Conservation (phyloP, 1,139 yeast species). For the Zhuliangozyma parablackwelliae region DNA sequence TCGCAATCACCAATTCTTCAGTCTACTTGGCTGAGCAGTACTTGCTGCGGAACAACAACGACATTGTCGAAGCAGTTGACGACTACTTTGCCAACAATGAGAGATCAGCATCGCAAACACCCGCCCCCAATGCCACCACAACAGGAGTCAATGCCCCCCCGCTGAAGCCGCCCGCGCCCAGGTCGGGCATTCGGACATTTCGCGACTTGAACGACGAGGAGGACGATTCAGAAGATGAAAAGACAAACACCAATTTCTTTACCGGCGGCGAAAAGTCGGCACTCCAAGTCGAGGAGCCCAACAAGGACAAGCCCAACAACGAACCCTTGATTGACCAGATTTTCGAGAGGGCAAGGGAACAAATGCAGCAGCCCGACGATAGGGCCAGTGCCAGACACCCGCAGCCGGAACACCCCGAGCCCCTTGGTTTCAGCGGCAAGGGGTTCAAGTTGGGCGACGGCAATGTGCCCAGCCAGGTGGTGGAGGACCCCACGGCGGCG, state of each 20-base stretch:
- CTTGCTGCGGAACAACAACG: slow-evolving; percentile 34
- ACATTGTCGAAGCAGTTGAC: slow-evolving; percentile 39
- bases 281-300: slow-evolving; percentile 89
- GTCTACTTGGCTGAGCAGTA: slow-evolving; percentile 40
- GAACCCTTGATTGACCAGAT: slow-evolving; percentile 45
- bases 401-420: slow-evolving; percentile 13
- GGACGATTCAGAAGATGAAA: slow-evolving; percentile 57
- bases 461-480: slow-evolving; percentile 38
- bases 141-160: slow-evolving; percentile 1
- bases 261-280: slow-evolving; percentile 97
- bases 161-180: slow-evolving; percentile 1
- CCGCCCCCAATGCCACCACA: slow-evolving; percentile 5
- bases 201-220: slow-evolving; percentile 44
- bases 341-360: slow-evolving; percentile 43
- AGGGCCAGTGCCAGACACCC: slow-evolving; percentile 32
- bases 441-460: slow-evolving; percentile 81
- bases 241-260: slow-evolving; percentile 70
- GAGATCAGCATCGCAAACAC: background rate
- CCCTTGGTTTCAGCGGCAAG: slow-evolving; percentile 51
- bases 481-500: slow-evolving; percentile 27
- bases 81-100: slow-evolving; percentile 31
- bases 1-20: slow-evolving; percentile 36
- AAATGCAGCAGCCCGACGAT: slow-evolving; percentile 40
- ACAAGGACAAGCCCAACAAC: slow-evolving; percentile 40
- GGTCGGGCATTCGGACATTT: slow-evolving; percentile 36